Conservation (phyloP, 805 yeast genomes). For the Lipomyces anomalus region DNA sequence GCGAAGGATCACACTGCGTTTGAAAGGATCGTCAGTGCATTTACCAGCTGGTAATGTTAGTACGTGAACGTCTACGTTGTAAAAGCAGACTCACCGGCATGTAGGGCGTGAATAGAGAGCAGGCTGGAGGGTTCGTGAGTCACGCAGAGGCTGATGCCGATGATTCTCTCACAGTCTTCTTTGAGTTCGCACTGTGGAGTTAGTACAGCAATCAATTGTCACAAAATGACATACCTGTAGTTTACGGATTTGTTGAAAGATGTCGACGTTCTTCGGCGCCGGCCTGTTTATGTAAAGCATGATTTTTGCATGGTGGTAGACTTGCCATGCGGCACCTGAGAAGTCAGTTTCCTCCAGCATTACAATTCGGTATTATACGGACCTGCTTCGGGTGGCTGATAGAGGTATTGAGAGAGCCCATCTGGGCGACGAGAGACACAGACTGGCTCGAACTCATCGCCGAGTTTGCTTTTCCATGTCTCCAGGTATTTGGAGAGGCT, state of each 20-base stretch:
- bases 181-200: no score
- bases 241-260: conserved; percentile 6
- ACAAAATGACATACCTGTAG: no score
- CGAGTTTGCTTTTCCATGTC: conserved; percentile 8
- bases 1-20: conserved; percentile 6
- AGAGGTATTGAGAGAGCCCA: conserved; percentile 8
- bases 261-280: conserved; percentile 6
- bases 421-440: conserved; percentile 6
- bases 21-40: conserved; percentile 9
- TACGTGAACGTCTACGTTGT: background rate
- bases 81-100: conserved; percentile 9
- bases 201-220: no score
- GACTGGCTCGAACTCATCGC: conserved; percentile 11
- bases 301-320: conserved; percentile 8
- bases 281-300: conserved; percentile 9
- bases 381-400: conserved; percentile 18
- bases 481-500: conserved; percentile 4
- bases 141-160: conserved; percentile 13
- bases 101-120: conserved; percentile 13
- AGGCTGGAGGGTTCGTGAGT: conserved; percentile 13
- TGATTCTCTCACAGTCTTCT: conserved; percentile 13
- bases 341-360: no score
- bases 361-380: no score
- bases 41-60: conserved; percentile 9
- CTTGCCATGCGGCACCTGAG: conserved; percentile 10